Base-by-base conservation (phyloP, 2,329 filamentous ascomycete species). In the Knufia petricola region DNA sequence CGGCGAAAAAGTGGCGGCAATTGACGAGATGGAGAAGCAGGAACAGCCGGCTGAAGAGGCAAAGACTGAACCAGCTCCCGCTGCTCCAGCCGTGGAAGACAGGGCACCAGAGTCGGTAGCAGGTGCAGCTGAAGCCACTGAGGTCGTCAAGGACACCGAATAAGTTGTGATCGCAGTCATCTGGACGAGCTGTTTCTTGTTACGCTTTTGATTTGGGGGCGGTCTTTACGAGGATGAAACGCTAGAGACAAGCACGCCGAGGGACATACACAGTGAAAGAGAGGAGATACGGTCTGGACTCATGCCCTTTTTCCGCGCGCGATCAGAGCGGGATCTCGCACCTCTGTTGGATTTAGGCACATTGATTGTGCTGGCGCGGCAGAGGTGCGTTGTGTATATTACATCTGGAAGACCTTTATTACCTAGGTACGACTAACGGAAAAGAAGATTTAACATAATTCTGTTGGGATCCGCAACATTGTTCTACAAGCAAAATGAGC, bases 1-100 rank as follows among this genome's bases (percentile, higher is more conserved):
- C 3, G 53, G 39, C 3, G 65, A 64, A 43, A 61, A 65, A 49
- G 48, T 56, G 13, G 62, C 62, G 31, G 62, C 63, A 34, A 62
- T 64, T 42, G 62, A 60, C 20, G 59, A 63, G 48, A 56, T 59
- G 17, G 50, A 45, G 21, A 44, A 51, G 24, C 32, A 46, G 15
- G 46, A 52, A 41, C 50, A 54, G 44, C 28, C 49, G 31, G 45
- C 36, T 19, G 49, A 30, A 26, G 52, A 52, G 28, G 32, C 46
- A 20, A 48, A 54, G 45, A 34, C 45, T 13, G 48, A 52, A 15
- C 34, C 49, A 37, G 43, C 32, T n/a, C n/a, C n/a, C 13, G 36
- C 48, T 40, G 49, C 41, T 20, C 51, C 55, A 17, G 54, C 52
- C 32, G 39, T 41, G n/a, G 49, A 50, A 17, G 56, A 58, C 3